Evolutionary conservation across 805 yeast species (phyloP).

Genomic region (Yamadazyma sp.): DNA sequence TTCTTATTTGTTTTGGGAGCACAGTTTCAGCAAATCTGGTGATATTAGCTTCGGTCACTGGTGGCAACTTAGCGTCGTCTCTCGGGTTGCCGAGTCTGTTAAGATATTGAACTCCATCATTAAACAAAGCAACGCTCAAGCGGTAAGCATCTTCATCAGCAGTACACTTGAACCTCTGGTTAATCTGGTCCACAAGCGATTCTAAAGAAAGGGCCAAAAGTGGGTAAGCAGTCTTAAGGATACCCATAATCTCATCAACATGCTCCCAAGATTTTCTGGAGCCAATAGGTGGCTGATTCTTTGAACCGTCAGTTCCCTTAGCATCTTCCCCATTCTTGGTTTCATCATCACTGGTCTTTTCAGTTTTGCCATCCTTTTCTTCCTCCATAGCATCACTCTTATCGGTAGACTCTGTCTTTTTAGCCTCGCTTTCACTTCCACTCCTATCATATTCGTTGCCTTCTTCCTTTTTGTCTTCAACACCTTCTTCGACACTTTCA

Average conservation of each 20-base stretch:
- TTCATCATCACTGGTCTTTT: slow-evolving; percentile 2
- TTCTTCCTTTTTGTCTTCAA: slow-evolving; percentile 8
- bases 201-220: slow-evolving; percentile 88
- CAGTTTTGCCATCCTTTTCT: slow-evolving; percentile 1
- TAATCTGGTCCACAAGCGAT: slow-evolving; percentile 92
- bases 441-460: slow-evolving; percentile 4
- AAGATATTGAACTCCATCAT: slow-evolving; percentile 89
- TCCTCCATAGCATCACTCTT: slow-evolving; percentile 8
- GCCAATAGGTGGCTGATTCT: slow-evolving; percentile 8
- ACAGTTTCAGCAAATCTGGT: slow-evolving; percentile 90
- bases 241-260: slow-evolving; percentile 89
- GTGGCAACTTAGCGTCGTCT: slow-evolving; percentile 84
- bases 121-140: slow-evolving; percentile 83
- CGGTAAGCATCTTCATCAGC: slow-evolving; percentile 97
- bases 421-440: slow-evolving; percentile 6
- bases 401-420: slow-evolving; percentile 8
- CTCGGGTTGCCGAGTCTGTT: slow-evolving; percentile 84
- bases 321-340: slow-evolving; percentile 8
- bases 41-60: slow-evolving; percentile 86
- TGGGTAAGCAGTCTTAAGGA: slow-evolving; percentile 95
- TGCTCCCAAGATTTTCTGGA: slow-evolving; percentile 87
- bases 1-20: slow-evolving; percentile 80
- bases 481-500: slow-evolving; percentile 8
- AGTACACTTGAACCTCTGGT: slow-evolving; percentile 87
- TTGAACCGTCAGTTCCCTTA: not conserved